A percentile compares a stretch with the other conserved stretches of the same genome.
These are phyloP conservation scores for Penicillium sp. DNA, from an alignment of 2,329 filamentous ascomycete genomes.

Conservation along the genomic window DNA sequence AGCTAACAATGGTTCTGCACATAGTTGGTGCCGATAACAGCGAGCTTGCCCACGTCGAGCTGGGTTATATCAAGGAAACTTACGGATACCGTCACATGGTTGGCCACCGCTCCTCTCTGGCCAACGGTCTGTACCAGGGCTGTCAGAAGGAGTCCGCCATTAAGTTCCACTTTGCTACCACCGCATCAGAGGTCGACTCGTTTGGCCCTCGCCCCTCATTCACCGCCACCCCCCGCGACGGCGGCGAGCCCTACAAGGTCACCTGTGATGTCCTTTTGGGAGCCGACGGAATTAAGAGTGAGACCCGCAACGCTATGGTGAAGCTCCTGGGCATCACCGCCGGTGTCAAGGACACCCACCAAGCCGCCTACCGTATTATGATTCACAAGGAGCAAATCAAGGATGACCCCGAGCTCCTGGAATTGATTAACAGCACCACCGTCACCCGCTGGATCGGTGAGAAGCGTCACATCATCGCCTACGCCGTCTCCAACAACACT, in stretches of 20 bases:
- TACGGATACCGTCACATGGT: slow-evolving; percentile 80
- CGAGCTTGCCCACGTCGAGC: slow-evolving; percentile 69
- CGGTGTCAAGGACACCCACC: slow-evolving; percentile 50
- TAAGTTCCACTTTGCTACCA: slow-evolving; percentile 66
- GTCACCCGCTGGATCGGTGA: slow-evolving; percentile 67
- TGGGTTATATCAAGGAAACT: slow-evolving; percentile 64
- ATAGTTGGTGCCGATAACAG: slow-evolving; percentile 65
- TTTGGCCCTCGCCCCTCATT: slow-evolving; percentile 63
- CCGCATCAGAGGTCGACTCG: slow-evolving; percentile 56
- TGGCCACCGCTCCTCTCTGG: slow-evolving; percentile 72
- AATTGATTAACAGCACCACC: slow-evolving; percentile 56
- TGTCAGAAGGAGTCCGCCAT: slow-evolving; percentile 65
- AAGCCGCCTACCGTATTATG: slow-evolving; percentile 57
- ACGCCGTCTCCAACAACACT: slow-evolving; percentile 61
- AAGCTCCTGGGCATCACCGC: slow-evolving; percentile 38
- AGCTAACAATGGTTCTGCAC: slow-evolving; percentile 1
- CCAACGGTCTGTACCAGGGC: slow-evolving; percentile 68
- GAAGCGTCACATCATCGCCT: slow-evolving; percentile 67
- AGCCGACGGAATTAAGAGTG: slow-evolving; percentile 57
- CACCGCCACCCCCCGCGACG: slow-evolving; percentile 58
- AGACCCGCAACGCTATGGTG: slow-evolving; percentile 46
- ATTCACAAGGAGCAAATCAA: slow-evolving; percentile 49
- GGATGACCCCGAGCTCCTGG: slow-evolving; percentile 53
- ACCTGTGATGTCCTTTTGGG: slow-evolving; percentile 54
- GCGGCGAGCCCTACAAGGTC: slow-evolving; percentile 50